Evolutionary conservation across 1,284 basidiomycete species (phyloP).

Genomic region (Cryptococcus sp.): DNA sequence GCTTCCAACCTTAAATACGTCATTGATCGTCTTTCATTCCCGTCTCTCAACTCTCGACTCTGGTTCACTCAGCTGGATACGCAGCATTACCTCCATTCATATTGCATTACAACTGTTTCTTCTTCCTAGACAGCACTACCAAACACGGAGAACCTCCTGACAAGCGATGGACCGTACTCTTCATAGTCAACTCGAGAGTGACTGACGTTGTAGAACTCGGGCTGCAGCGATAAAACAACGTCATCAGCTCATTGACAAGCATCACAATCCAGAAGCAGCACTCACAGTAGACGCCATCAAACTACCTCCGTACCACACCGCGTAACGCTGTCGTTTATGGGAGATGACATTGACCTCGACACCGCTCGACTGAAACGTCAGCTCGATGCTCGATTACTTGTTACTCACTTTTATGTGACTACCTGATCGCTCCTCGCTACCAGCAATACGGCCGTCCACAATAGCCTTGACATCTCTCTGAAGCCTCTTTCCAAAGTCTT

Average conservation of each 20-base stretch:
- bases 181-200: conserved; percentile 98
- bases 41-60: too few species aligned
- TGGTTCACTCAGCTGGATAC: too few species aligned
- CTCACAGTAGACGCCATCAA: conserved; percentile 85
- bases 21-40: too few species aligned
- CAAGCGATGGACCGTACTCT: conserved; percentile 94
- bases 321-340: conserved; percentile 97
- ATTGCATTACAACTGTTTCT: neutral
- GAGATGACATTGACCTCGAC: conserved; percentile 97
- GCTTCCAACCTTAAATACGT: too few species aligned
- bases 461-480: conserved; percentile 93
- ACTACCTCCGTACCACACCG: conserved; percentile 98
- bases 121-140: conserved; percentile 71
- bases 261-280: conserved; percentile 15
- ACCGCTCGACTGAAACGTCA: conserved; percentile 70
- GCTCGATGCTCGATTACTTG: neutral
- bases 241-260: neutral
- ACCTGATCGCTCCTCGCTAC: conserved; percentile 73
- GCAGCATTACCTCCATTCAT: neutral
- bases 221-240: conserved; percentile 57
- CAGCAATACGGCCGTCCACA: conserved; percentile 86
- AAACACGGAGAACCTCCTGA: conserved; percentile 91
- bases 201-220: conserved; percentile 96
- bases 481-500: conserved; percentile 92
- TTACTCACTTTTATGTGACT: conserved; percentile 68